phyloP scores from a whole-genome alignment of 2,329 filamentous ascomycete species.

The Aspergillus ochraceoroseus region DNA sequence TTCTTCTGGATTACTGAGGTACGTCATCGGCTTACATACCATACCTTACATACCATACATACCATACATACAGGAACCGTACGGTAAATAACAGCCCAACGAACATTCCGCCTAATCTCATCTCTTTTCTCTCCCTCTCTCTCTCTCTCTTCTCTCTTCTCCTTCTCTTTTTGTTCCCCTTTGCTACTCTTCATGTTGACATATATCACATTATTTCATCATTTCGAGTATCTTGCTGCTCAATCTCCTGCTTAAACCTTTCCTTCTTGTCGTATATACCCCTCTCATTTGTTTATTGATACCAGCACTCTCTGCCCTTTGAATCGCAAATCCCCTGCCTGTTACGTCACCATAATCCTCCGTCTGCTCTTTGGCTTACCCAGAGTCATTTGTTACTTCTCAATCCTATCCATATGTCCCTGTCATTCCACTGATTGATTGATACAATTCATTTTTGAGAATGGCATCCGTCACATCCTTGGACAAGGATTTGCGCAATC shows the following conservation, averaged over 20 bases:
- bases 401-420: slow-evolving; percentile 8
- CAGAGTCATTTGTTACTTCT: slow-evolving; percentile 4
- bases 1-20: too few species aligned
- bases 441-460: slow-evolving; percentile 14
- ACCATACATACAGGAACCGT: slow-evolving; percentile 6
- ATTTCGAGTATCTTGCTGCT: not conserved
- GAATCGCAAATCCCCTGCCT: not conserved
- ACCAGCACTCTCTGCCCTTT: not conserved
- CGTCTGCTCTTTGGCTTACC: too few species aligned
- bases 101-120: slow-evolving; percentile 6
- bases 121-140: not conserved
- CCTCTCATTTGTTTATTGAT: not conserved
- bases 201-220: slow-evolving; percentile 3
- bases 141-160: slow-evolving; percentile 2
- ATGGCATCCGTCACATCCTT: slow-evolving; percentile 95
- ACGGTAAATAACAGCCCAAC: slow-evolving; percentile 14
- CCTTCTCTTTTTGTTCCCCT: not conserved
- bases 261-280: not conserved
- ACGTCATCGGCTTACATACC: slow-evolving; percentile 13
- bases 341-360: slow-evolving; percentile 9
- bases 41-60: slow-evolving; percentile 4
- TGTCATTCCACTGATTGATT: not conserved
- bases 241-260: not conserved
- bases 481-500: slow-evolving; percentile 88
- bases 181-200: not conserved